These are phyloP conservation scores for Cinchona pubescens DNA, from an alignment of 257 asterid genomes.

Conservation along the genomic window DNA sequence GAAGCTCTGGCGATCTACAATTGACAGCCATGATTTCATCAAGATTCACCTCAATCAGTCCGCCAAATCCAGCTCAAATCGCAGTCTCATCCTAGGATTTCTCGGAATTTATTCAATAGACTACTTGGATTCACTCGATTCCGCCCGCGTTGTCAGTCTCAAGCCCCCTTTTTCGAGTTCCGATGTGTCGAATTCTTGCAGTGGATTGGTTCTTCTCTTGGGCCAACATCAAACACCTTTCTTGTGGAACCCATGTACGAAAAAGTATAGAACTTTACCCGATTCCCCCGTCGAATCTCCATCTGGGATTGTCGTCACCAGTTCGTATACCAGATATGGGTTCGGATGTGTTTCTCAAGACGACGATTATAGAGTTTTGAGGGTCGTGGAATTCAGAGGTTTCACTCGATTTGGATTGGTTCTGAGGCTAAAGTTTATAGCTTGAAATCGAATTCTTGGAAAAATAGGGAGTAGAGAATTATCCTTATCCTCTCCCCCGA, in stretches of 20 bases:
- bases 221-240: constrained; percentile 16
- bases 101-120: constrained; percentile 17
- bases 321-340: constrained; percentile 27
- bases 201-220: constrained; percentile 24
- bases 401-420: constrained; percentile 24
- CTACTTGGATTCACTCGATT: constrained; percentile 5
- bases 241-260: constrained; percentile 44
- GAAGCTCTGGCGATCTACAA: constrained; percentile 39
- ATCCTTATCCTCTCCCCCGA: constrained; percentile 41
- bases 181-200: constrained; percentile 23
- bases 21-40: constrained; percentile 44
- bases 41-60: constrained; percentile 41
- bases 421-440: constrained; percentile 44
- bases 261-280: constrained; percentile 35
- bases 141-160: constrained; percentile 9
- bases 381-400: constrained; percentile 34
- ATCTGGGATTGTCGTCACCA: constrained; percentile 10
- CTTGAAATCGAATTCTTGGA: constrained; percentile 52
- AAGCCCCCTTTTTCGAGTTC: constrained; percentile 25
- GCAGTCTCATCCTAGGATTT: constrained; percentile 43
- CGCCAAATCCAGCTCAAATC: constrained; percentile 21
- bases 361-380: constrained; percentile 56
- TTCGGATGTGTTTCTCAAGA: constrained; percentile 43
- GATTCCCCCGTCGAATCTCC: constrained; percentile 12
- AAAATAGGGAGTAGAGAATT: constrained; percentile 31